Evolutionary conservation across 1,284 basidiomycete genomes (phyloP).

Genomic region (Thecaphora thlaspeos): DNA sequence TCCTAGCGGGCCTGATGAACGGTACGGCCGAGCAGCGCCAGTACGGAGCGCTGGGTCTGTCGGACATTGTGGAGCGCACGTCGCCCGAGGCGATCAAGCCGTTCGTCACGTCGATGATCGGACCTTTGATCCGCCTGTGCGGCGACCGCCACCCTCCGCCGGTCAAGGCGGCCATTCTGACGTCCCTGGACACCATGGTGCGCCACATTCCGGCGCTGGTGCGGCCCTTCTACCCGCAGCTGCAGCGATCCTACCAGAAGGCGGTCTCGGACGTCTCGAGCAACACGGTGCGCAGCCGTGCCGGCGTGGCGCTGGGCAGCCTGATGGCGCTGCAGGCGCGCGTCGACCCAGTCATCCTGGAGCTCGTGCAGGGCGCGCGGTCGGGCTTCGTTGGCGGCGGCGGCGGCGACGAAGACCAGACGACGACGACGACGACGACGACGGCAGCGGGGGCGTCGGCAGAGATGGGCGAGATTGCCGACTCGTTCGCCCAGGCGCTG

Average conservation of each 20-base stretch:
- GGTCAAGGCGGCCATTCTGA: conserved; percentile 55
- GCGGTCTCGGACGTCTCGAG: conserved; percentile 79
- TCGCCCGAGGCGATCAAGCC: conserved; percentile 87
- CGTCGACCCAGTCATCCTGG: conserved; percentile 73
- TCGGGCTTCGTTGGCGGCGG: conserved; percentile 65
- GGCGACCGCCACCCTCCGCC: conserved; percentile 55
- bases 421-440: conserved; percentile 9
- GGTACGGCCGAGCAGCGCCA: conserved; percentile 67
- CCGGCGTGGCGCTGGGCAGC: conserved; percentile 80
- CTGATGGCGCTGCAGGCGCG: conserved; percentile 71
- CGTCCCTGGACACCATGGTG: conserved; percentile 50
- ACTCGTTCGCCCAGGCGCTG: conserved; percentile 74
- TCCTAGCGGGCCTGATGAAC: conserved; percentile 72
- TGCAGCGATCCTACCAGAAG: conserved; percentile 96
- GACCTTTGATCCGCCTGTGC: conserved; percentile 73
- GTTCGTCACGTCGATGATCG: conserved; percentile 93
- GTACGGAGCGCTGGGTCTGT: conserved; percentile 89
- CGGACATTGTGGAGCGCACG: conserved; percentile 88
- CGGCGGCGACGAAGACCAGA: conserved; percentile 6
- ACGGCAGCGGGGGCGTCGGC: no score
- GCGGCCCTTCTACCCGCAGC: conserved; percentile 96
- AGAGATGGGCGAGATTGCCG: conserved; percentile 57
- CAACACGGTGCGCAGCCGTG: conserved; percentile 74
- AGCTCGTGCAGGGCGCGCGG: conserved; percentile 65
- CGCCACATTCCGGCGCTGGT: conserved; percentile 78